phyloP scores from a whole-genome alignment of 2,329 filamentous ascomycete species.

The Trichoderma lentiforme region DNA sequence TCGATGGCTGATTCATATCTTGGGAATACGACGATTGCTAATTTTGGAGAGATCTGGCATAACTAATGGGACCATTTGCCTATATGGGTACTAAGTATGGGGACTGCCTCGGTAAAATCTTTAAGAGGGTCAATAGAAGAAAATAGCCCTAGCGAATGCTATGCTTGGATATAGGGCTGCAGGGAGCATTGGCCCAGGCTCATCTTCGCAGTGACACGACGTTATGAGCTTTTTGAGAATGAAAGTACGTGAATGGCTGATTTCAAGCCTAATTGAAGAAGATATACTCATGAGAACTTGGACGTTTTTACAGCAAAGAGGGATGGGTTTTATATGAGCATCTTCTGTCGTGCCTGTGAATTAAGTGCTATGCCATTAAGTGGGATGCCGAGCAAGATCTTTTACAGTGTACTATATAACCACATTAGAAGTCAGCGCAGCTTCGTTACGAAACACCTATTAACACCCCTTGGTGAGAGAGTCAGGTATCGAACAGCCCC shows the following conservation, averaged over 20 bases:
- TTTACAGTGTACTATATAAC: not conserved
- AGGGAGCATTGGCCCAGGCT: not conserved
- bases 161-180: not conserved
- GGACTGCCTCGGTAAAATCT: not conserved
- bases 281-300: not conserved
- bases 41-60: not conserved
- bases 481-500: not conserved
- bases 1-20: not conserved
- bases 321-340: not conserved
- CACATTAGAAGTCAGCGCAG: not conserved
- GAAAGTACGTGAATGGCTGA: not conserved
- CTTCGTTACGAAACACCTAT: not conserved
- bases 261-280: not conserved
- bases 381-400: not conserved
- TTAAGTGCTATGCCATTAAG: not conserved
- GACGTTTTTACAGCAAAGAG: not conserved
- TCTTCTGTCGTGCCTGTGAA: not conserved
- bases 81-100: not conserved
- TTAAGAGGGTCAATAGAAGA: not conserved
- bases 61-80: not conserved
- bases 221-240: rapidly evolving
- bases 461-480: not conserved
- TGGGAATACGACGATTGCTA: not conserved
- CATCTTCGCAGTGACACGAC: not conserved
- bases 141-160: not conserved